Evolutionary conservation across 1,284 basidiomycete genomes (phyloP).

Genomic region (Cutaneotrichosporon sp.): DNA sequence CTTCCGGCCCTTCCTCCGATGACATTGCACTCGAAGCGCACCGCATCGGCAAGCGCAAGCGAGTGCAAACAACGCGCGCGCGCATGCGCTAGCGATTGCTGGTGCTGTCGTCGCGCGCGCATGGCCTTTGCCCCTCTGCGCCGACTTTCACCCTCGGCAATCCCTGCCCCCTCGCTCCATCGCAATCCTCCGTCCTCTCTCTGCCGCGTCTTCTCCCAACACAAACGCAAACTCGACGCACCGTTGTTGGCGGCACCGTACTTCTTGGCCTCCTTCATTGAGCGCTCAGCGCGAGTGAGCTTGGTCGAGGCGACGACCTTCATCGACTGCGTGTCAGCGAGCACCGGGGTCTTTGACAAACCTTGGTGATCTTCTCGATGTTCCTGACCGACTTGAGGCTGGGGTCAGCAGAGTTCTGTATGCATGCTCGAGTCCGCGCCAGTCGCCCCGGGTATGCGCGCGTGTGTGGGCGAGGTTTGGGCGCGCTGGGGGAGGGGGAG

Average conservation of each 20-base stretch:
- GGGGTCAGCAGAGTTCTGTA: slow-evolving; percentile 12
- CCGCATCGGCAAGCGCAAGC: background rate
- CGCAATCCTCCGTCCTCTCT: background rate
- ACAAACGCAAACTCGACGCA: slow-evolving; percentile 55
- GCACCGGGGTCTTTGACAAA: slow-evolving; percentile 54
- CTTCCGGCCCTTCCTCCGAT: background rate
- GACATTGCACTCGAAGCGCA: background rate
- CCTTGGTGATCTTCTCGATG: slow-evolving; percentile 99
- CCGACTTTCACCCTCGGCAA: background rate
- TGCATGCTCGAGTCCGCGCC: background rate
- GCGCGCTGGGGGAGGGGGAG: slow-evolving; percentile 1
- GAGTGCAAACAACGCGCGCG: background rate
- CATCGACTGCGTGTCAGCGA: slow-evolving; percentile 74
- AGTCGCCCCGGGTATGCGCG: background rate
- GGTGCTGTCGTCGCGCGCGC: background rate
- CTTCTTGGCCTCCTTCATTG: slow-evolving; percentile 90
- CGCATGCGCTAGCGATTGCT: background rate
- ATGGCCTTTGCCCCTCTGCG: background rate
- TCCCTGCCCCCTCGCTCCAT: background rate
- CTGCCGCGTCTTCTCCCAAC: background rate
- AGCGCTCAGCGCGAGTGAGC: slow-evolving; percentile 90
- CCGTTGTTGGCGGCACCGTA: slow-evolving; percentile 94
- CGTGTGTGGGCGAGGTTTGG: background rate
- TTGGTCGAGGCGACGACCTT: slow-evolving; percentile 99
- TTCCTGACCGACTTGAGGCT: slow-evolving; percentile 87